Percentiles rank a stretch among this genome's conserved stretches.
Evolutionary conservation across 345 rosid genomes (phyloP).

Genomic region (Eucalyptus cladocalyx): DNA sequence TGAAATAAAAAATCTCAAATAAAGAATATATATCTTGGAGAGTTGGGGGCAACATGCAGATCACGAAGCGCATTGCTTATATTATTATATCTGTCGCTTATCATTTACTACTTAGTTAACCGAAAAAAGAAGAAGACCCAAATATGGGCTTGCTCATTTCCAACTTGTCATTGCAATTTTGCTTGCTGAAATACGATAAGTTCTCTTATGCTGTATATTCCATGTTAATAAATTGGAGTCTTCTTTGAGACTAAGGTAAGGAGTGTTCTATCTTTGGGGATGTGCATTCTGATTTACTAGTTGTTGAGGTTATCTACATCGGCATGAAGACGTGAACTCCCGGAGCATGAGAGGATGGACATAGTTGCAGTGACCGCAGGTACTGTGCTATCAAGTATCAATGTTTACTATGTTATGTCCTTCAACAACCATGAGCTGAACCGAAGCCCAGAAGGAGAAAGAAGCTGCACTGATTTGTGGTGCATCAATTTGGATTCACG

Average conservation of each 20-base stretch:
- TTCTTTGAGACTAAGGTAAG: not conserved
- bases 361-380: not conserved
- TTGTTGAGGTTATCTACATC: not conserved
- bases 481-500: not conserved
- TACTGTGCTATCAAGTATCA: not conserved
- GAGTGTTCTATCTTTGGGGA: not conserved
- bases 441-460: not conserved
- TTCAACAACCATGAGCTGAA: no score
- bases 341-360: not conserved
- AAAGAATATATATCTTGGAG: not conserved
- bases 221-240: not conserved
- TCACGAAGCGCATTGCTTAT: not conserved
- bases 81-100: not conserved
- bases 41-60: not conserved
- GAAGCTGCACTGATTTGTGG: not conserved
- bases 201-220: not conserved
- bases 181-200: not conserved
- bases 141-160: not conserved
- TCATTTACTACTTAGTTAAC: not conserved
- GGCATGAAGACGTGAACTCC: not conserved
- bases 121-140: not conserved
- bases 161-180: not conserved
- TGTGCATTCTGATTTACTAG: not conserved
- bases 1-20: not conserved
- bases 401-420: not conserved